phyloP scores from a whole-genome alignment of 352 stramenopile species.

The Phytophthora palmivora region DNA sequence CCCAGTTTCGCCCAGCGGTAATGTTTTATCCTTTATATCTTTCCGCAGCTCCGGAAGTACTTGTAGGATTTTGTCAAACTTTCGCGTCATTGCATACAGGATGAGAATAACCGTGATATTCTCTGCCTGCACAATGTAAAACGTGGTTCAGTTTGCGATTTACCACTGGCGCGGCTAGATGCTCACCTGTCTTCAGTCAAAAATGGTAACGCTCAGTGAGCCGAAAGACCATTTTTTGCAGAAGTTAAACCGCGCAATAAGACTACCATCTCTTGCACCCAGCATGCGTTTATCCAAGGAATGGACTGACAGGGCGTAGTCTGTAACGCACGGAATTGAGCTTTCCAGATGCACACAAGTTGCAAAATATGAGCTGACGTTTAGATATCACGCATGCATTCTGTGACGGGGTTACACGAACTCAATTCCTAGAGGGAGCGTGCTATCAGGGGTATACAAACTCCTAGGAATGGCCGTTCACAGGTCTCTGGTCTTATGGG shows the following conservation, averaged over 20 bases:
- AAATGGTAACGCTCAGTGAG: conserved; percentile 6
- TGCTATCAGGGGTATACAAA: too few species aligned
- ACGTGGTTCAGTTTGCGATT: too few species aligned
- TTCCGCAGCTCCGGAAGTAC: conserved; percentile 5
- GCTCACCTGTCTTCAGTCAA: too few species aligned
- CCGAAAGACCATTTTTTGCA: conserved; percentile 12
- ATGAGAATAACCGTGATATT: conserved; percentile 8
- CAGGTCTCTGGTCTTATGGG: too few species aligned
- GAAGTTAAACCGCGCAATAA: neutral
- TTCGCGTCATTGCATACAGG: conserved; percentile 6
- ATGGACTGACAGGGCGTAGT: neutral
- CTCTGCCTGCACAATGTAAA: conserved; percentile 9
- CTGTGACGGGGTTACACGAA: too few species aligned
- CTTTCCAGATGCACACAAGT: neutral
- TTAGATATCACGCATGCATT: too few species aligned
- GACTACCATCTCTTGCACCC: neutral
- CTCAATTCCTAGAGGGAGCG: too few species aligned
- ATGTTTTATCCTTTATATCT: conserved; percentile 11
- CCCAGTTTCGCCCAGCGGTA: conserved; percentile 2
- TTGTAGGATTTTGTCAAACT: conserved; percentile 4
- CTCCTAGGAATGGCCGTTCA: too few species aligned
- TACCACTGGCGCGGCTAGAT: conserved; percentile 3
- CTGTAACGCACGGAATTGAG: conserved; percentile 11
- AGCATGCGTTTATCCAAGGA: too few species aligned
- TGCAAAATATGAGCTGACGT: conserved; percentile 11